A percentile compares a stretch with the other conserved stretches of the same genome.
Conservation (phyloP, 2,329 filamentous ascomycete species). For the Pestalotiopsis sp. region DNA sequence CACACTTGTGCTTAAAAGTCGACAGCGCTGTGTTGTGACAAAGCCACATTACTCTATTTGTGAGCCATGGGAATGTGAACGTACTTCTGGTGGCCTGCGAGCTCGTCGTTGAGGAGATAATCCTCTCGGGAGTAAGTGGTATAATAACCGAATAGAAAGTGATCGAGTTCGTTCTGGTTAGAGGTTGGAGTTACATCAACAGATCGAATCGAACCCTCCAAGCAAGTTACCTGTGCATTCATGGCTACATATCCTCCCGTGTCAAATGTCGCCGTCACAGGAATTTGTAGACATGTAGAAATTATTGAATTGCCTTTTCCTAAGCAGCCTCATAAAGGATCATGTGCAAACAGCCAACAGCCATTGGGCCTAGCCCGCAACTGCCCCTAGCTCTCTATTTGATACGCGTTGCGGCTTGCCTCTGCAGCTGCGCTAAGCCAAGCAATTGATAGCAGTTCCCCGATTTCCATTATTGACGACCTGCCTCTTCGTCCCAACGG, state of each 20-base stretch:
- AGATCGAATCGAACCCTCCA: too few relatives aligned
- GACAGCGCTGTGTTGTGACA: not conserved
- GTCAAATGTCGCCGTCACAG: not conserved
- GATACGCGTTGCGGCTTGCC: not conserved
- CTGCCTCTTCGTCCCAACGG: not conserved
- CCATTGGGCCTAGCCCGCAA: not conserved
- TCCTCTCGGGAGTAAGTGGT: too few relatives aligned
- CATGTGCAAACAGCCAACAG: not conserved
- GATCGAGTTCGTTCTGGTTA: too few relatives aligned
- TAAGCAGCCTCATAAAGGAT: not conserved
- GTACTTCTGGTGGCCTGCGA: too few relatives aligned
- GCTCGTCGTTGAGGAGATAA: too few relatives aligned
- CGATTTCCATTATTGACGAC: not conserved
- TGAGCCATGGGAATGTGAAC: too few relatives aligned
- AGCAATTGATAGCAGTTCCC: slow-evolving; percentile 1
- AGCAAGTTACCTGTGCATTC: too few relatives aligned
- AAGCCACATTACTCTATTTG: not conserved
- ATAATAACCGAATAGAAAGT: too few relatives aligned
- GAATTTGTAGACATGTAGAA: not conserved
- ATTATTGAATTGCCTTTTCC: not conserved
- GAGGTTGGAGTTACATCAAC: too few relatives aligned
- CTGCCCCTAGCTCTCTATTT: not conserved
- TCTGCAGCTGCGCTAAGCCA: not conserved
- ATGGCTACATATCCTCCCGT: too few relatives aligned
- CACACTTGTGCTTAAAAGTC: not conserved